Evolutionary conservation across 1,139 yeast genomes (phyloP), one percentile per base, ranked within the genome.

Genomic region (Candida tetrigidarum): DNA sequence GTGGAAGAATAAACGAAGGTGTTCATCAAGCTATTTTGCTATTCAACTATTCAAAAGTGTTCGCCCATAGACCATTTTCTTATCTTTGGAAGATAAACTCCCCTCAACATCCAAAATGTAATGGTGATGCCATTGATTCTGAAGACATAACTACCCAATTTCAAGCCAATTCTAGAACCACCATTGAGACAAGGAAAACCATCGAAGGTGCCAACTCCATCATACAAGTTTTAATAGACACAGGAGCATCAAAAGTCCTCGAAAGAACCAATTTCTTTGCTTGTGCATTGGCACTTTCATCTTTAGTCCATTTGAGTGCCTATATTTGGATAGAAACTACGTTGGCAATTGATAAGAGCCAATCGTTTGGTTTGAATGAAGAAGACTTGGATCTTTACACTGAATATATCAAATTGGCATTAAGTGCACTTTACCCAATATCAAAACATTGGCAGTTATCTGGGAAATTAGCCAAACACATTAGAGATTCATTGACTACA

Each of bases 21-120:
- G 73, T 76, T 2, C 79, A 75, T 44, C 80, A 77, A 50, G 66
- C 80, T 1, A 63, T 72, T 4, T 62, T 76, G 47, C 56, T 77
- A 54, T 62, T 69, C 39, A 73, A 72, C 48, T 76, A 76, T 55
- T 80, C 81, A 3, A 73, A 71, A 49, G 75, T 77, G 11, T 76
- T 76, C 51, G 75, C 77, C 2, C 80, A 76, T 53, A 59, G 81
- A 45, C 82, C 81, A 2, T 69, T 76, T 44, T 75, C 80, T 3
- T 74, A 68, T 50, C 60, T 77, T 4, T 77, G 80, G 80, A 69
- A 76, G 52, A 67, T 76, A 2, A 76, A 74, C 48, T 51, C 62
- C 8, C 76, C 80, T 3, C 71, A 68, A 46, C 65, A 68, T 43
- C 70, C 78, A 12, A 63, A 63, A 48, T 71, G 77, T 30, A 47